phyloP scores from a whole-genome alignment of 768 basidiomycete species.

The Termitomyces sp. region DNA sequence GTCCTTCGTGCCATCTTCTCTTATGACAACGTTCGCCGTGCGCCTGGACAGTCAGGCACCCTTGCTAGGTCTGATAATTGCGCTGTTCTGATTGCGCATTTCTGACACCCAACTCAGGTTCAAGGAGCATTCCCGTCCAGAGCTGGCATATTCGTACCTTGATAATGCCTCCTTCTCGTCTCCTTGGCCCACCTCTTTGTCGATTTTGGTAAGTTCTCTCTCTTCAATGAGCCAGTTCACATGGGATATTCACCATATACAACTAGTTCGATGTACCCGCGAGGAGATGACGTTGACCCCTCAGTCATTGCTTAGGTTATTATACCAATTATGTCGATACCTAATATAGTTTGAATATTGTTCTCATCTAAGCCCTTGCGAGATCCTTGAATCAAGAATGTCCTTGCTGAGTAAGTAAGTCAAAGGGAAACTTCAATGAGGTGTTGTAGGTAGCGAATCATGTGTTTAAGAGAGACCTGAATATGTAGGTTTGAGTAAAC shows the following conservation, averaged over 20 bases:
- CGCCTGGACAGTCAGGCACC: constrained; percentile 60
- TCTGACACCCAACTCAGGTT: constrained; percentile 29
- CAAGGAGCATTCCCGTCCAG: constrained; percentile 38
- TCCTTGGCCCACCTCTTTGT: constrained; percentile 67
- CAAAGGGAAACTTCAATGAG: background rate
- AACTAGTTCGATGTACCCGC: background rate
- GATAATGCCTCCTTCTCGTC: constrained; percentile 39
- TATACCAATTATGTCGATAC: background rate
- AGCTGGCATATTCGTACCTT: constrained; percentile 52
- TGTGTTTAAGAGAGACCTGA: background rate
- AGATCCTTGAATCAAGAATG: no score
- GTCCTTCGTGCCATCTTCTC: constrained; percentile 62
- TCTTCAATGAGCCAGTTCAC: background rate
- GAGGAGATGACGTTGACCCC: background rate
- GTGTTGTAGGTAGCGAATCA: background rate
- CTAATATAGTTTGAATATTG: background rate
- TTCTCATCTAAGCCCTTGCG: no score
- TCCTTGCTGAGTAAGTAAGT: background rate
- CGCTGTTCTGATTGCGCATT: background rate
- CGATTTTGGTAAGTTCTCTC: constrained; percentile 42
- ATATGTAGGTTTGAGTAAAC: background rate
- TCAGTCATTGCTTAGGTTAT: background rate
- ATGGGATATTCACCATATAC: background rate
- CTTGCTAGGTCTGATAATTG: constrained; percentile 40
- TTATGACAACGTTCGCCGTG: constrained; percentile 54